A percentile compares a stretch with the other conserved stretches of the same genome.
phyloP scores from a whole-genome alignment of 768 basidiomycete species.

The Agrocybe praecox region DNA sequence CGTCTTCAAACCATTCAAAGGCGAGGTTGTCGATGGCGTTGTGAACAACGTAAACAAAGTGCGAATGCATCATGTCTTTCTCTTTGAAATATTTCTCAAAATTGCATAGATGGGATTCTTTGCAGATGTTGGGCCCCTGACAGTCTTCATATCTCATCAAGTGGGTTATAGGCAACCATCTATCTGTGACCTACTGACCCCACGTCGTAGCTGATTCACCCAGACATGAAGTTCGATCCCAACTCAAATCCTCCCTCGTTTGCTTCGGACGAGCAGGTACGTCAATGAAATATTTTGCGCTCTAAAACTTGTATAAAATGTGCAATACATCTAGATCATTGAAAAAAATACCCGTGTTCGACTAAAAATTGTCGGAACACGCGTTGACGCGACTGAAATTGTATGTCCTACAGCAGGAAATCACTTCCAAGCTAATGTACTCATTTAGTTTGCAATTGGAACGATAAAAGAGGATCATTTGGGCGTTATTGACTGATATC shows the following conservation, averaged over 20 bases:
- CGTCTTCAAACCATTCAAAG: conserved; percentile 99
- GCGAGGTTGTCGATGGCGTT: conserved; percentile 96
- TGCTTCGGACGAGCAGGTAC: conserved; percentile 85
- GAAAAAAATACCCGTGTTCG: conserved; percentile 92
- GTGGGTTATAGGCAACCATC: conserved; percentile 43
- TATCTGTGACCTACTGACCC: neutral
- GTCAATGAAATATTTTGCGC: neutral
- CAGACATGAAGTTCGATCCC: conserved; percentile 93
- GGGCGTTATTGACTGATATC: conserved; percentile 77
- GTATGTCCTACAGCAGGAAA: conserved; percentile 58
- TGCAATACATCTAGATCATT: conserved; percentile 62
- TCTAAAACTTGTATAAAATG: neutral
- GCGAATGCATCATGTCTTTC: conserved; percentile 21
- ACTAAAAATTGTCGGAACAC: conserved; percentile 96
- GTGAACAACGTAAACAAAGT: conserved; percentile 97
- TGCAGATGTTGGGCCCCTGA: conserved; percentile 92
- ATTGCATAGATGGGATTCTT: conserved; percentile 92
- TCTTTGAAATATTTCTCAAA: neutral
- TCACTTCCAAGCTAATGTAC: neutral
- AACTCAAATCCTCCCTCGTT: conserved; percentile 98
- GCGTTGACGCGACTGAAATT: conserved; percentile 97
- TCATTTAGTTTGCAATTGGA: conserved; percentile 87
- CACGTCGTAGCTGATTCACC: conserved; percentile 78
- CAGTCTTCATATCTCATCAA: conserved; percentile 95
- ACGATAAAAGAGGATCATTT: conserved; percentile 98